Evolutionary conservation across 225 moss, liverwort and hornwort species (phyloP), one percentile per base, ranked within the genome.

Genomic region (Straminergon stramineum): DNA sequence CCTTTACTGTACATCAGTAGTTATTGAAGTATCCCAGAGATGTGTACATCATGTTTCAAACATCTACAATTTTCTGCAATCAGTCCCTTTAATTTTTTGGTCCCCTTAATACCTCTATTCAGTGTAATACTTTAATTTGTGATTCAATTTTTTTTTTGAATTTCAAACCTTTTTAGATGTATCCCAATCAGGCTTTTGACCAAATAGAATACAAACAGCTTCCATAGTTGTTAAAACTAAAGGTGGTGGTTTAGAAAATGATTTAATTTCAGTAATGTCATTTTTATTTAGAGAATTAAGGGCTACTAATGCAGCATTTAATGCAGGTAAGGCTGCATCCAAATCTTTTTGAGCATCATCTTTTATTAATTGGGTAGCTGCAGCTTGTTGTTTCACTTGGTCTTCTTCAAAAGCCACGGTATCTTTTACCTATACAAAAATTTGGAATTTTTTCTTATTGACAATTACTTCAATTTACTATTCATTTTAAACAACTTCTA

Each of bases 141-240:
- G n/a, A n/a, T n/a, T n/a, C n/a, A n/a, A n/a, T n/a, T n/a, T n/a
- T n/a, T n/a, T n/a, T n/a, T n/a, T n/a, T n/a, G n/a, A n/a, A n/a
- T 52, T 39, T 30, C 28, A 11, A 45, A 97, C 98, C 94, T 97
- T 98, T 91, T 98, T 98, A 17, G 98, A 92, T 9, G 91, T 90
- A 82, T 98, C 98, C 98, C 98, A 98, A 57, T 97, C 97, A 17
- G 96, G 85, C 37, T 97, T 95, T 84, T 98, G 97, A 57, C 94
- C 95, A 70, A 98, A 92, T 10, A 98, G 86, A 82, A 97, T 94
- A 37, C 96, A 98, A 31, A 98, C 92, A 6, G 91, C 98, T 92
- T 98, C 97, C 96, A 98, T 98, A 4, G 98, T 98, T n/a, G 97
- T 94, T 62, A 97, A 92, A 56, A 98, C 98, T 3, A 98, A 89